Conservation (phyloP, 2,329 filamentous ascomycete genomes). For the Phoma herbarum region DNA sequence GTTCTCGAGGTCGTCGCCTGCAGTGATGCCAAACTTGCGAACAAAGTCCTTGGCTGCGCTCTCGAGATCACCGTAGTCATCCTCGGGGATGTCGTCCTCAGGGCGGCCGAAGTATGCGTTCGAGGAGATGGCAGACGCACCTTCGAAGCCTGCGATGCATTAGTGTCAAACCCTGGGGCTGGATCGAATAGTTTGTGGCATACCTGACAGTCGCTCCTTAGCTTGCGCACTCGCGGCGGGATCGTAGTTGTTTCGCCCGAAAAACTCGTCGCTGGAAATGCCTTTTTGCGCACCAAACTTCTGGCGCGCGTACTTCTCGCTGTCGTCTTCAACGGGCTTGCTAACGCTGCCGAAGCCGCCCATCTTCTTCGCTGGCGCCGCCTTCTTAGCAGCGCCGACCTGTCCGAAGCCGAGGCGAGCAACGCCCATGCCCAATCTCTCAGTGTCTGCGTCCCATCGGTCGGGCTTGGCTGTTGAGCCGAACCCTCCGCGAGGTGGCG, state of each 20-base stretch:
- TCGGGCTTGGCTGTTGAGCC: constrained; percentile 65
- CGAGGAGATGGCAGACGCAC: constrained; percentile 88
- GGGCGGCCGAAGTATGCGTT: constrained; percentile 97
- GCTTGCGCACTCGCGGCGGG: constrained; percentile 82
- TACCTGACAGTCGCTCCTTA: constrained; percentile 77
- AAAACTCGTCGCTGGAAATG: constrained; percentile 98
- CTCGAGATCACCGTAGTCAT: constrained; percentile 90
- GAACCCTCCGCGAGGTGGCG: constrained; percentile 69
- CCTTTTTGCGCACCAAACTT: constrained; percentile 95
- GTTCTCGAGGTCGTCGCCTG: constrained; percentile 95
- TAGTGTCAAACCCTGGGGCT: constrained; percentile 12
- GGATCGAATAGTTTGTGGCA: not conserved
- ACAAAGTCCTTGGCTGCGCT: constrained; percentile 95
- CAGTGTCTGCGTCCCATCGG: constrained; percentile 76
- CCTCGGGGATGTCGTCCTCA: constrained; percentile 75
- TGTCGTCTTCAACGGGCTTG: constrained; percentile 74
- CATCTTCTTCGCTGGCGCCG: constrained; percentile 73
- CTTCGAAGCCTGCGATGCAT: constrained; percentile 75
- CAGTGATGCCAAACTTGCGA: constrained; percentile 92
- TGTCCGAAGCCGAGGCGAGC: constrained; percentile 88
- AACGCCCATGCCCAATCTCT: constrained; percentile 89
- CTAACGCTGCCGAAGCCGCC: constrained; percentile 91
- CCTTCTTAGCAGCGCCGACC: constrained; percentile 69
- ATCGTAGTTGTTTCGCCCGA: constrained; percentile 88
- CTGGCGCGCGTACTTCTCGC: constrained; percentile 80